Percentiles rank a stretch among this genome's conserved stretches.
These are phyloP conservation scores for Pythium biforme DNA, from an alignment of 352 stramenopile genomes.

Conservation along the genomic window DNA sequence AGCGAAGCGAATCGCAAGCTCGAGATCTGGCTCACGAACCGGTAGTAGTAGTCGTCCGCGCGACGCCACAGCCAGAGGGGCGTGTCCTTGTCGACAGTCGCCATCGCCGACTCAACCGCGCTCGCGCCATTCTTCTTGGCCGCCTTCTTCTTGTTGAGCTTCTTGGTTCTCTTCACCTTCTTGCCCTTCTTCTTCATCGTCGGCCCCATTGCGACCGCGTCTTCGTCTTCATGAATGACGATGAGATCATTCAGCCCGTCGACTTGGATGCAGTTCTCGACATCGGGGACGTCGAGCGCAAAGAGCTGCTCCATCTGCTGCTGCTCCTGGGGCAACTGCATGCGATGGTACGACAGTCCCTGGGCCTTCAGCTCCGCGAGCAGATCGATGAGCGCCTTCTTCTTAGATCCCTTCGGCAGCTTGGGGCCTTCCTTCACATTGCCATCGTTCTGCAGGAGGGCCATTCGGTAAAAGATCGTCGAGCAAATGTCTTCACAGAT, in stretches of 20 bases:
- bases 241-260: conserved; percentile 55
- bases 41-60: conserved; percentile 89
- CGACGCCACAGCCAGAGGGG: conserved; percentile 81
- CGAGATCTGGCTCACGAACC: conserved; percentile 76
- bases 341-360: conserved; percentile 76
- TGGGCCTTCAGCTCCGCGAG: conserved; percentile 87
- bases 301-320: conserved; percentile 83
- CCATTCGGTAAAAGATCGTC: conserved; percentile 96
- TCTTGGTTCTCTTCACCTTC: conserved; percentile 37
- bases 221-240: conserved; percentile 32
- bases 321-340: conserved; percentile 69
- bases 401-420: conserved; percentile 95
- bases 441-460: conserved; percentile 50
- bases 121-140: neutral
- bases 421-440: conserved; percentile 77
- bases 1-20: conserved; percentile 76
- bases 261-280: conserved; percentile 81
- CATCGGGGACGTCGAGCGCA: conserved; percentile 76
- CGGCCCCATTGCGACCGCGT: conserved; percentile 3
- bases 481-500: conserved; percentile 90
- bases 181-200: conserved; percentile 27
- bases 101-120: neutral
- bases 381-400: conserved; percentile 96
- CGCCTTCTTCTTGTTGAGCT: conserved; percentile 20
- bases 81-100: conserved; percentile 43